A percentile compares a stretch with the other conserved stretches of the same genome.
Conservation (phyloP, 2,329 filamentous ascomycete genomes). For the Diaporthe eres region DNA sequence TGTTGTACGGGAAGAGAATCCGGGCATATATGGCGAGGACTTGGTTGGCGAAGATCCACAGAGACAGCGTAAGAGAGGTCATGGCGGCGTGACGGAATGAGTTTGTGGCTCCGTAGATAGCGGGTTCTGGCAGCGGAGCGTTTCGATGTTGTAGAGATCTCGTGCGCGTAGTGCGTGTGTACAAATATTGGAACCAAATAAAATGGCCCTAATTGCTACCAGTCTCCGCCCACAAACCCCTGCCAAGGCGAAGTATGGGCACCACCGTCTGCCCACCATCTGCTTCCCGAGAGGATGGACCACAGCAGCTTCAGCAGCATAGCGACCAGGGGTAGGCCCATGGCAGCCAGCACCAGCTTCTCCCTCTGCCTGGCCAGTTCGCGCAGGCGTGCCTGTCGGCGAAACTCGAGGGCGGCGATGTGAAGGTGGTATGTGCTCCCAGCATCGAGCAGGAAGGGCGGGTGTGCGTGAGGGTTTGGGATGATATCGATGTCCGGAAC, state of each 20-base stretch:
- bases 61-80: slow-evolving; percentile 37
- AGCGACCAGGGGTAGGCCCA: background rate
- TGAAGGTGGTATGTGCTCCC: slow-evolving; percentile 22
- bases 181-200: background rate
- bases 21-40: slow-evolving; percentile 59
- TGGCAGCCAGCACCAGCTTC: slow-evolving; percentile 16
- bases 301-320: slow-evolving; percentile 25
- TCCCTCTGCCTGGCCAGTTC: slow-evolving; percentile 12
- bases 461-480: background rate
- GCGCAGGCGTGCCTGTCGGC: slow-evolving; percentile 4
- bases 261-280: background rate
- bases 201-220: background rate
- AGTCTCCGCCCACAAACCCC: slow-evolving; percentile 21
- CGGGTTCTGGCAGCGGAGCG: background rate
- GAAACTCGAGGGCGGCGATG: slow-evolving; percentile 10
- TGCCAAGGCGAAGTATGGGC: background rate
- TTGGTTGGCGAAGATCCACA: slow-evolving; percentile 58
- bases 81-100: slow-evolving; percentile 33
- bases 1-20: slow-evolving; percentile 65
- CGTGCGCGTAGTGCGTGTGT: background rate
- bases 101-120: background rate
- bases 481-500: background rate
- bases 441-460: background rate
- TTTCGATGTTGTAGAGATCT: background rate
- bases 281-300: background rate